These are phyloP conservation scores for Gastrodia elata DNA, from an alignment of 106 monocot species.

Conservation along the genomic window DNA sequence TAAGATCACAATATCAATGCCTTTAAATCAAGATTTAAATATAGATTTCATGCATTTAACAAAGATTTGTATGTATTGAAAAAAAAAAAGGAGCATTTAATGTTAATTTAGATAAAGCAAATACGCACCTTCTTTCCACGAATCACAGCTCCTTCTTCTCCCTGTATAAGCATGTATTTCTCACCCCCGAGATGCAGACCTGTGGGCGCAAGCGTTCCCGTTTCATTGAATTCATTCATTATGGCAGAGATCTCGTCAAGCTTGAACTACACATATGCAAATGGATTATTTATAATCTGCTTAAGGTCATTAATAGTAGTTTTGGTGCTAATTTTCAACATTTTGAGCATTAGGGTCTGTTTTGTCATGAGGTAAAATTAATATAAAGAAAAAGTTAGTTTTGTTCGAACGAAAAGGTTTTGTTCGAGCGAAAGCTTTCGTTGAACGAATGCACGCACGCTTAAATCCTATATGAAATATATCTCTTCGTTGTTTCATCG, in stretches of 20 bases:
- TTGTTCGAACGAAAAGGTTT: too few species aligned
- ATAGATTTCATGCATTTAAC: not conserved
- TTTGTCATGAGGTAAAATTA: too few species aligned
- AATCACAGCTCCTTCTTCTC: constrained; percentile 39
- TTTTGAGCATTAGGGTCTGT: too few species aligned
- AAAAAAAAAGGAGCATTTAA: not conserved
- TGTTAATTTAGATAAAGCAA: not conserved
- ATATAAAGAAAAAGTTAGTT: too few species aligned
- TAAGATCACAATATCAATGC: too few species aligned
- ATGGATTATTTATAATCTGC: too few species aligned
- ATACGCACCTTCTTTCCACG: constrained; percentile 33
- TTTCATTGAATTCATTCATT: constrained; percentile 34
- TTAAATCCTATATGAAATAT: too few species aligned
- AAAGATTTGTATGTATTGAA: not conserved
- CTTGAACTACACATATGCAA: constrained; percentile 10
- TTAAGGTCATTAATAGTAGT: too few species aligned
- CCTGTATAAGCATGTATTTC: constrained; percentile 44
- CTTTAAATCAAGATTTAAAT: not conserved
- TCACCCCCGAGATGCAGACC: constrained; percentile 28
- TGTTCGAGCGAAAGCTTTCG: too few species aligned
- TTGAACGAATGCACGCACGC: too few species aligned
- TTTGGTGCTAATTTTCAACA: too few species aligned
- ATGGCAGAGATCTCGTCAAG: constrained; percentile 24
- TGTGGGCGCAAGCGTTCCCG: constrained; percentile 34
- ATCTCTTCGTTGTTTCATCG: too few species aligned